Percentiles rank a stretch among this genome's conserved stretches.
Conservation (phyloP, 2,329 filamentous ascomycete genomes). For the Bisporella sp. region DNA sequence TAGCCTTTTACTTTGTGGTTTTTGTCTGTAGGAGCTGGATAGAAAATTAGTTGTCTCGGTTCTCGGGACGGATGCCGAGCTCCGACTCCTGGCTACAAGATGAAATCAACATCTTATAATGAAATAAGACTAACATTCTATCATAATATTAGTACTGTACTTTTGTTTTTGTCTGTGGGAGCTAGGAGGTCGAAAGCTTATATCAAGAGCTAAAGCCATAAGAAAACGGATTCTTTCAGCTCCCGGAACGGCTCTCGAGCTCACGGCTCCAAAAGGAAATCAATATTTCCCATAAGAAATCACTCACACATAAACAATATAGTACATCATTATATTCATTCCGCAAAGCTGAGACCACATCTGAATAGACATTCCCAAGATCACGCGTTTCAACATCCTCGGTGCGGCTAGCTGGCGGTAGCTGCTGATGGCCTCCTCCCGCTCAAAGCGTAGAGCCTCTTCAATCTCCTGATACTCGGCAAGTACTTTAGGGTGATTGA, state of each 20-base stretch:
- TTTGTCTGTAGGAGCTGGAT: no score
- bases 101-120: no score
- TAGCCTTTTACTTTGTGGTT: slow-evolving; percentile 24
- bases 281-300: no score
- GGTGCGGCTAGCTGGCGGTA: slow-evolving; percentile 67
- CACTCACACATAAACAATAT: no score
- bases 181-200: neutral
- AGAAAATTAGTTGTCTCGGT: no score
- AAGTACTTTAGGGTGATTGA: slow-evolving; percentile 50
- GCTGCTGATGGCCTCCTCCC: slow-evolving; percentile 59
- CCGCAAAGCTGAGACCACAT: slow-evolving; percentile 72
- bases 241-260: neutral
- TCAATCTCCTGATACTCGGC: slow-evolving; percentile 64
- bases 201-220: neutral
- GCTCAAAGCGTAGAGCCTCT: slow-evolving; percentile 67
- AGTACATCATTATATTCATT: slow-evolving; percentile 65
- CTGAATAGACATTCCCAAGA: slow-evolving; percentile 65
- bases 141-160: no score
- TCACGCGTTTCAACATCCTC: slow-evolving; percentile 63
- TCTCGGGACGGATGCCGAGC: no score
- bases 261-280: no score
- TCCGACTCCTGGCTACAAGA: no score
- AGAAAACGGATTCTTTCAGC: neutral
- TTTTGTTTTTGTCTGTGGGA: no score
- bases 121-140: no score